A percentile compares a stretch with the other conserved stretches of the same genome.
phyloP scores from a whole-genome alignment of 306 rosid genomes.

The Lathyrus oleraceus region DNA sequence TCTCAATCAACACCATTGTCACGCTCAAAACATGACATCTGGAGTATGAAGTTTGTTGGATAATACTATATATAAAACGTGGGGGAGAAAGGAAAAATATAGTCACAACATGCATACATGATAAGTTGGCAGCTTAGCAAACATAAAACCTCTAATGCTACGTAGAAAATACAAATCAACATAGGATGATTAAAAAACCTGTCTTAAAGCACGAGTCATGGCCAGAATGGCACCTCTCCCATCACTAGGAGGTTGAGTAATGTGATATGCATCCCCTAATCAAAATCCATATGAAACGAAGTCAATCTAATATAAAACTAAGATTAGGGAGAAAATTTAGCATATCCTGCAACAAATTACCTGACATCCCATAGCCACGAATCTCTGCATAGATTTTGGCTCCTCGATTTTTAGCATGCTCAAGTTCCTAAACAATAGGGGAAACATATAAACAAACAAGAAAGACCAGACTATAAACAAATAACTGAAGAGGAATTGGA shows the following conservation, averaged over 20 bases:
- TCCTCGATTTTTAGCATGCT: slow-evolving; percentile 80
- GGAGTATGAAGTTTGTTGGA: background rate
- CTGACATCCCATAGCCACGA: slow-evolving; percentile 97
- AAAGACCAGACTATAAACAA: slow-evolving; percentile 27
- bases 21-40: background rate
- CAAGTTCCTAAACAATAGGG: slow-evolving; percentile 66
- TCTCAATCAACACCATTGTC: background rate
- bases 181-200: slow-evolving; percentile 49
- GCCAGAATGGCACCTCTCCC: slow-evolving; percentile 97
- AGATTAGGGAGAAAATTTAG: slow-evolving; percentile 19
- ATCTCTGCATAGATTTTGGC: slow-evolving; percentile 90
- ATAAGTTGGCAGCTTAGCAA: slow-evolving; percentile 27
- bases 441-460: slow-evolving; percentile 33
- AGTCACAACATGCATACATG: slow-evolving; percentile 5
- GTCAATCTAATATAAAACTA: slow-evolving; percentile 25
- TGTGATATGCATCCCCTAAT: slow-evolving; percentile 90
- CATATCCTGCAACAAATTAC: slow-evolving; percentile 44
- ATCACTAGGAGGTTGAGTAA: slow-evolving; percentile 84
- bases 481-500: slow-evolving; percentile 8
- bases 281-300: slow-evolving; percentile 32
- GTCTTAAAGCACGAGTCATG: slow-evolving; percentile 80
- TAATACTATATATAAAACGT: background rate
- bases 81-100: background rate
- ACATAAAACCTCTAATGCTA: slow-evolving; percentile 17
- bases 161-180: slow-evolving; percentile 6